These are phyloP conservation scores for Paecilomyces niveus DNA, from an alignment of 2,329 filamentous ascomycete species.

Conservation along the genomic window DNA sequence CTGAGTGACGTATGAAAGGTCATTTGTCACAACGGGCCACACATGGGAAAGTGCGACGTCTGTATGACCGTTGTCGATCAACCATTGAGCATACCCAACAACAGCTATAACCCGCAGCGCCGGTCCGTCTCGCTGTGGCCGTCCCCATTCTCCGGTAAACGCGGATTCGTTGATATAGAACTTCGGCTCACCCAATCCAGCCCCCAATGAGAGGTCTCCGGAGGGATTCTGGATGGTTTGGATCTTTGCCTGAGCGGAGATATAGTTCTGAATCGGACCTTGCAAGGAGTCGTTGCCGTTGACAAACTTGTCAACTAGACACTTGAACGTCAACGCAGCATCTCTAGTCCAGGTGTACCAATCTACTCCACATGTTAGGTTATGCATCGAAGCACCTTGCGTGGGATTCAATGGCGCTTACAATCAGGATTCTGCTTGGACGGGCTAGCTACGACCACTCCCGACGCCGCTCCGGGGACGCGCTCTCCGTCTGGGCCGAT, in stretches of 20 bases:
- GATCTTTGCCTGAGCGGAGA: constrained; percentile 58
- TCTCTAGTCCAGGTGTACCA: constrained; percentile 76
- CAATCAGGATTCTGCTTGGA: constrained; percentile 49
- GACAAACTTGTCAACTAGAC: constrained; percentile 60
- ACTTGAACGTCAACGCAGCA: constrained; percentile 62
- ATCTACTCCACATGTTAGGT: constrained; percentile 41
- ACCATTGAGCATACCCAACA: constrained; percentile 65
- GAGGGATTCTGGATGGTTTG: constrained; percentile 65
- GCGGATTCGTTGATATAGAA: constrained; percentile 58
- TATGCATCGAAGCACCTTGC: not conserved
- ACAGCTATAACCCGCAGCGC: constrained; percentile 68
- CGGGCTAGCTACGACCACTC: constrained; percentile 51
- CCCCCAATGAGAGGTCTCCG: constrained; percentile 44
- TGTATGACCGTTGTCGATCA: constrained; percentile 54
- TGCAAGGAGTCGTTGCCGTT: constrained; percentile 54
- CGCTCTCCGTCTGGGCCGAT: constrained; percentile 46
- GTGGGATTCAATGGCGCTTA: constrained; percentile 20
- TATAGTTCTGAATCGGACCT: constrained; percentile 58
- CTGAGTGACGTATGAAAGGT: constrained; percentile 59
- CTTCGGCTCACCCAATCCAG: constrained; percentile 64
- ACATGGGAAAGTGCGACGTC: constrained; percentile 49
- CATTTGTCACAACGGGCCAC: constrained; percentile 71
- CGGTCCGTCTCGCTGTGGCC: constrained; percentile 74
- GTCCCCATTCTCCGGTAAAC: constrained; percentile 62
- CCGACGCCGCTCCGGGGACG: constrained; percentile 41